These are phyloP conservation scores for Microdochium bolleyi DNA, from an alignment of 2,329 filamentous ascomycete genomes.

Conservation along the genomic window DNA sequence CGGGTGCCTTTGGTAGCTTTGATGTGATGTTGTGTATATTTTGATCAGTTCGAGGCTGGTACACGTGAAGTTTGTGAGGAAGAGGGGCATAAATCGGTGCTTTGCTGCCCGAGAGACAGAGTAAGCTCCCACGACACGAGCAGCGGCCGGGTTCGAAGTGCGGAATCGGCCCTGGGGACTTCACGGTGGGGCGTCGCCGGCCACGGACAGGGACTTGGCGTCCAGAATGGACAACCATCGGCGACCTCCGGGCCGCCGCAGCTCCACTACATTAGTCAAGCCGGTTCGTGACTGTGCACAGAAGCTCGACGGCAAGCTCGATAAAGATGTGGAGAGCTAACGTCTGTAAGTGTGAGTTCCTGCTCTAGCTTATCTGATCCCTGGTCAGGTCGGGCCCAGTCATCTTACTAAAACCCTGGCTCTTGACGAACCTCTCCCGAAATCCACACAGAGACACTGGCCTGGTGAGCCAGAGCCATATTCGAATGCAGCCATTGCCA, in stretches of 20 bases:
- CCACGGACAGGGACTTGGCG: background rate
- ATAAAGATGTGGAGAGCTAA: background rate
- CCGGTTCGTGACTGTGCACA: background rate
- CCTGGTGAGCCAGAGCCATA: too few relatives aligned
- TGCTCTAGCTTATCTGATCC: too few relatives aligned
- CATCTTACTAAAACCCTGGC: too few relatives aligned
- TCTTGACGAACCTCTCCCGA: too few relatives aligned
- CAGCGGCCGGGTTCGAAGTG: background rate
- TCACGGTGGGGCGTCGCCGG: background rate
- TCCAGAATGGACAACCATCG: background rate
- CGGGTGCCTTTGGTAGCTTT: background rate
- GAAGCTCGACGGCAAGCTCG: background rate
- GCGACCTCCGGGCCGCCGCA: background rate
- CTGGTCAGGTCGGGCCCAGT: too few relatives aligned
- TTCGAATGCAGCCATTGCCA: too few relatives aligned
- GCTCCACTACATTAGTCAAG: background rate
- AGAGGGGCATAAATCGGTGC: conserved; percentile 3
- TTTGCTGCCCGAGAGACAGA: conserved; percentile 14
- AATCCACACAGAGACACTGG: too few relatives aligned
- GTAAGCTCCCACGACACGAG: background rate
- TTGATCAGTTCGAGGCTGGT: background rate
- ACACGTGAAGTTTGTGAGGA: background rate
- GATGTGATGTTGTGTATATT: conserved; percentile 7
- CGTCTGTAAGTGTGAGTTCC: too few relatives aligned
- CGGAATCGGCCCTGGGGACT: background rate